Evolutionary conservation across 2,329 filamentous ascomycete genomes (phyloP), one percentile per base, ranked within the genome.

Genomic region (Verticillium alfalfae): DNA sequence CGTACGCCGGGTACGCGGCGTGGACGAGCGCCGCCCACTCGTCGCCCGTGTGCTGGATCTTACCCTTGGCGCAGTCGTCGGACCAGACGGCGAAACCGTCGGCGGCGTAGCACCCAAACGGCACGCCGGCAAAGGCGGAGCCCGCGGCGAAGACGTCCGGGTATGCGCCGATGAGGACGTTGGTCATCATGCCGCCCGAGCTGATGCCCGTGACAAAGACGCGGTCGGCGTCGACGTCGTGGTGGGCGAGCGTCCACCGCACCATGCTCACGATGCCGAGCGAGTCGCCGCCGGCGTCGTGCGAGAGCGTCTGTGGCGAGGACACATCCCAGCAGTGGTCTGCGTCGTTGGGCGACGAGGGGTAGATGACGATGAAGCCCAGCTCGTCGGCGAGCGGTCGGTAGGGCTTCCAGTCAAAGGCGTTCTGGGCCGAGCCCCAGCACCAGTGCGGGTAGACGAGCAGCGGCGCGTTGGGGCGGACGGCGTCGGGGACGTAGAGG

Each of bases 271-370:
- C 79, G 64, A 84, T 82, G 3, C 77, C 76, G n/a, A 79, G 75
- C 18, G 76, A 79, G 68, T 84, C 81, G 31, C 81, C 80, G 26
- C 82, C 81, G 34, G 75, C 80, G 59, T 80, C 73, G 67, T 84
- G 81, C 3, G 75, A 75, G 1, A 84, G 73, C 0, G 80, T 78
- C 10, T 76, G 71, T 38, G 72, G 70, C 10, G 80, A 84, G 5
- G 81, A 82, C 2, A 87, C 82, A 62, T 87, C 85, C 84, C 84
- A 87, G 73, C 85, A 87, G 66, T 73, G 75, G 65, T 77, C 76
- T 15, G 69, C 73, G n/a, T 65, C 67, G 63, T 73, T 75, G 18
- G 74, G 75, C 57, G 65, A 73, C 63, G 71, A 71, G 1, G 76
- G 76, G 65, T 78, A 79, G 67, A 78, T 77, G 60, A 72, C 70